Conservation (phyloP, 768 basidiomycete species). For the Strobilomyces dryophilus region DNA sequence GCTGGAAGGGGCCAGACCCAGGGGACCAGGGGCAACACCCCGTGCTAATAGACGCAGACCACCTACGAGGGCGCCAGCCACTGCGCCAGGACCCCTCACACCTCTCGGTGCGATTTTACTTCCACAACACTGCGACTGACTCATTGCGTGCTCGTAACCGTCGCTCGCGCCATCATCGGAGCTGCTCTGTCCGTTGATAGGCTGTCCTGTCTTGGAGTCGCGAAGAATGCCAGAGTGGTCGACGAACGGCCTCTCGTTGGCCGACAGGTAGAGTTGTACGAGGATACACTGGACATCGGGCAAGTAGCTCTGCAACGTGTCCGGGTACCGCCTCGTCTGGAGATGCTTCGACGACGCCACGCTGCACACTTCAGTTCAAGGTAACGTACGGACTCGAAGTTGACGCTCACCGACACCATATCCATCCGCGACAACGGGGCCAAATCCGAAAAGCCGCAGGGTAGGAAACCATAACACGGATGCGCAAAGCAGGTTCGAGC, state of each 20-base stretch:
- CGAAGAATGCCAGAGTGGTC: slow-evolving; percentile 71
- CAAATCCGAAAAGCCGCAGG: slow-evolving; percentile 88
- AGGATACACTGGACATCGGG: slow-evolving; percentile 78
- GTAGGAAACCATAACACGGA: slow-evolving; percentile 94
- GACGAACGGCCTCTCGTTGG: slow-evolving; percentile 83
- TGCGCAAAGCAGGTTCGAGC: slow-evolving; percentile 75
- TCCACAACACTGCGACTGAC: slow-evolving; percentile 56
- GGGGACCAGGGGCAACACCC: too few relatives aligned
- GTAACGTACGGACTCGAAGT: not conserved
- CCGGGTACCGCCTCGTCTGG: slow-evolving; percentile 86
- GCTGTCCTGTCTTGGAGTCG: slow-evolving; percentile 72
- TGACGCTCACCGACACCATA: slow-evolving; percentile 80
- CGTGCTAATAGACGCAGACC: too few relatives aligned
- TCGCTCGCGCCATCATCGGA: slow-evolving; percentile 39
- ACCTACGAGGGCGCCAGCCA: too few relatives aligned
- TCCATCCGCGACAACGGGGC: slow-evolving; percentile 90
- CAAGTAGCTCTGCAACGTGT: slow-evolving; percentile 80
- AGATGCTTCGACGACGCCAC: slow-evolving; percentile 94
- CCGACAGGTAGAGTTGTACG: slow-evolving; percentile 72
- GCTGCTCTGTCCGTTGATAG: slow-evolving; percentile 48
- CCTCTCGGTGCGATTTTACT: too few relatives aligned
- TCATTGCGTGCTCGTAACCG: slow-evolving; percentile 51
- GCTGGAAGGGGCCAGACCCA: too few relatives aligned
- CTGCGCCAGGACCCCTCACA: too few relatives aligned
- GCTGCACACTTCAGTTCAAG: slow-evolving; percentile 32